Conservation (phyloP, 495 filamentous ascomycete species). For the Trichocladium antarcticum region DNA sequence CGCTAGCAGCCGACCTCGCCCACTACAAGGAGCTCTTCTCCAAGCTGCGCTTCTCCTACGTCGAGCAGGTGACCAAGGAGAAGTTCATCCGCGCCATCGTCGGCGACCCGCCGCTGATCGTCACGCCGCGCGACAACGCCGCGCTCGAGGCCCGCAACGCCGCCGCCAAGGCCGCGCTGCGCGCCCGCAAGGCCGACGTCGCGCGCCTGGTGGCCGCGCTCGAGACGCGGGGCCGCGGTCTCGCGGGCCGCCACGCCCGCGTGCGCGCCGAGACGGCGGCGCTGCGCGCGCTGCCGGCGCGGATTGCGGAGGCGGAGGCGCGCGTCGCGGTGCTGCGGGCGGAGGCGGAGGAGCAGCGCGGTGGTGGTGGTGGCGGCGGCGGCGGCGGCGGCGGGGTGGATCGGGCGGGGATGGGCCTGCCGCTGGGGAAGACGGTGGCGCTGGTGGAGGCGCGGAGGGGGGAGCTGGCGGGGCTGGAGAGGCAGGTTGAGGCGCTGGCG, state of each 20-base stretch:
- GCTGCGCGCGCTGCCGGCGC: slow-evolving; percentile 49
- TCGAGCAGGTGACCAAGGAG: slow-evolving; percentile 72
- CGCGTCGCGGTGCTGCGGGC: slow-evolving; percentile 45
- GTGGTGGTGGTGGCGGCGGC: slow-evolving; percentile 3
- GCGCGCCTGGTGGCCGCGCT: slow-evolving; percentile 59
- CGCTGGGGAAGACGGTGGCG: slow-evolving; percentile 47
- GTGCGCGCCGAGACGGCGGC: slow-evolving; percentile 50
- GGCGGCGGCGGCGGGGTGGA: no score
- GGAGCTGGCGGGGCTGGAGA: slow-evolving; percentile 53
- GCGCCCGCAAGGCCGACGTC: slow-evolving; percentile 69
- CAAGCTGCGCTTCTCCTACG: slow-evolving; percentile 89
- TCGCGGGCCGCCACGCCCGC: slow-evolving; percentile 48
- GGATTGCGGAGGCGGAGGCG: slow-evolving; percentile 50
- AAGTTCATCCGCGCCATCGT: slow-evolving; percentile 70
- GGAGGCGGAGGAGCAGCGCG: slow-evolving; percentile 25
- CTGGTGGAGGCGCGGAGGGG: slow-evolving; percentile 50
- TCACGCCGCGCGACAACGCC: slow-evolving; percentile 70
- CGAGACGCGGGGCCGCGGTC: slow-evolving; percentile 52
- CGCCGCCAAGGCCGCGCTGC: slow-evolving; percentile 62
- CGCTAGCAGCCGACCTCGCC: slow-evolving; percentile 70
- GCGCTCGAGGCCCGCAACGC: slow-evolving; percentile 62
- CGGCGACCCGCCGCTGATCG: slow-evolving; percentile 74
- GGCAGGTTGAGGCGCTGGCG: slow-evolving; percentile 55
- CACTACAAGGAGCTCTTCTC: slow-evolving; percentile 93
- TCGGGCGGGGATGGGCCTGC: slow-evolving; percentile 39